A percentile compares a stretch with the other conserved stretches of the same genome.
phyloP scores from a whole-genome alignment of 2,329 filamentous ascomycete species.

The Colletotrichum sp. region DNA sequence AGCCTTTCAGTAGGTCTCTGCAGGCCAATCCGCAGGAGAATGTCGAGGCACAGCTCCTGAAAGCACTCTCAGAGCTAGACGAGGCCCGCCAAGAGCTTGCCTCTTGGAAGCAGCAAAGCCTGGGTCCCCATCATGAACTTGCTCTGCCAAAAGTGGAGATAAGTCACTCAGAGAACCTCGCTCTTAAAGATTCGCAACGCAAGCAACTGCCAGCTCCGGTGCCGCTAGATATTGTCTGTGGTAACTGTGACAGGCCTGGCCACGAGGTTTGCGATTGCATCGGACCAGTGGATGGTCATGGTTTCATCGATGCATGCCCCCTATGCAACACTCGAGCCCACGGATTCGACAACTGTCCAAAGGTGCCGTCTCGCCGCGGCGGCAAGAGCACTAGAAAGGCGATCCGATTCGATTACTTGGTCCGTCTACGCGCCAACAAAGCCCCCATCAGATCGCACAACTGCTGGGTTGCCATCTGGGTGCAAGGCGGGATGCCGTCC shows the following conservation, averaged over 20 bases:
- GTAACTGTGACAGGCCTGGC: background rate
- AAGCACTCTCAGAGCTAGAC: background rate
- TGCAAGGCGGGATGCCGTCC: background rate
- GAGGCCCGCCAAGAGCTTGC: background rate
- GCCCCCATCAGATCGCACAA: background rate
- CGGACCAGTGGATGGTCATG: background rate
- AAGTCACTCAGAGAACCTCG: background rate
- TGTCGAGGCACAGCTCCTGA: background rate
- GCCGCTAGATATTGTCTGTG: background rate
- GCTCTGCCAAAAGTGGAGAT: background rate
- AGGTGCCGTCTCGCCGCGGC: background rate
- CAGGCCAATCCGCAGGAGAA: background rate
- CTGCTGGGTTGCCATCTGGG: conserved; percentile 4
- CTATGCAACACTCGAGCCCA: background rate
- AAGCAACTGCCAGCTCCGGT: background rate
- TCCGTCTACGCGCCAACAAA: background rate
- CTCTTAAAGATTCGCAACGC: background rate
- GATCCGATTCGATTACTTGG: background rate
- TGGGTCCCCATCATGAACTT: background rate
- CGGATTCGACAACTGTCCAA: background rate
- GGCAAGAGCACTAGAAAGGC: background rate
- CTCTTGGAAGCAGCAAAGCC: background rate
- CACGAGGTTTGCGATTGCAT: conserved; percentile 1
- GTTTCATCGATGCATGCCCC: background rate
- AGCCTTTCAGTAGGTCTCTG: background rate